A percentile compares a stretch with the other conserved stretches of the same genome.
Conservation (phyloP, 768 basidiomycete species). For the Rhodotorula taiwanensis region DNA sequence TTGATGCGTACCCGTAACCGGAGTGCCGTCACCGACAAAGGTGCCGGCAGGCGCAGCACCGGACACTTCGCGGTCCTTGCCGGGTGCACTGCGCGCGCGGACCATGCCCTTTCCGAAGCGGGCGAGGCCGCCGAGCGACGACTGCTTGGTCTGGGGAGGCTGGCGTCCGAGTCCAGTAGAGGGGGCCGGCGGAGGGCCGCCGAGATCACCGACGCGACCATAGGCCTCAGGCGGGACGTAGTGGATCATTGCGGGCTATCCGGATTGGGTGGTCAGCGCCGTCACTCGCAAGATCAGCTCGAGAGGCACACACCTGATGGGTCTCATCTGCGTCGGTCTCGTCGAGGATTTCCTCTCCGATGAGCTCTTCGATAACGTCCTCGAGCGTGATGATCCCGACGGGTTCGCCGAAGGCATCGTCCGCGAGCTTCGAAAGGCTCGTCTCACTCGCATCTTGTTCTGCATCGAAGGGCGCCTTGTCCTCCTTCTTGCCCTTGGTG, state of each 20-base stretch:
- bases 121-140: background rate
- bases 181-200: conserved; percentile 14
- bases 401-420: conserved; percentile 5
- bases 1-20: background rate
- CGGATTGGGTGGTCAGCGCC: too few species aligned
- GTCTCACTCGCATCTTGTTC: background rate
- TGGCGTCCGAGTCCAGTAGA: conserved; percentile 12
- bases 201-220: conserved; percentile 1
- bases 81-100: conserved; percentile 2
- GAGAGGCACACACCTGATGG: background rate
- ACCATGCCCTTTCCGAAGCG: conserved; percentile 3
- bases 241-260: conserved; percentile 1
- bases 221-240: conserved; percentile 20
- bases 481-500: conserved; percentile 44
- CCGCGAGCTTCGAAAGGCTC: conserved; percentile 5
- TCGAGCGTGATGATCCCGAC: conserved; percentile 82
- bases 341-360: conserved; percentile 56
- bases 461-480: background rate
- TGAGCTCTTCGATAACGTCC: conserved; percentile 88
- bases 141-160: conserved; percentile 4
- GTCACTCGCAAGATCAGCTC: too few species aligned
- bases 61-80: conserved; percentile 1
- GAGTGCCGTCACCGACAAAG: background rate
- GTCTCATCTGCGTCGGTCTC: conserved; percentile 15
- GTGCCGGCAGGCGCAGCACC: background rate